Base-by-base conservation (phyloP, 1,284 basidiomycete genomes). In the Sutorius eximius region DNA sequence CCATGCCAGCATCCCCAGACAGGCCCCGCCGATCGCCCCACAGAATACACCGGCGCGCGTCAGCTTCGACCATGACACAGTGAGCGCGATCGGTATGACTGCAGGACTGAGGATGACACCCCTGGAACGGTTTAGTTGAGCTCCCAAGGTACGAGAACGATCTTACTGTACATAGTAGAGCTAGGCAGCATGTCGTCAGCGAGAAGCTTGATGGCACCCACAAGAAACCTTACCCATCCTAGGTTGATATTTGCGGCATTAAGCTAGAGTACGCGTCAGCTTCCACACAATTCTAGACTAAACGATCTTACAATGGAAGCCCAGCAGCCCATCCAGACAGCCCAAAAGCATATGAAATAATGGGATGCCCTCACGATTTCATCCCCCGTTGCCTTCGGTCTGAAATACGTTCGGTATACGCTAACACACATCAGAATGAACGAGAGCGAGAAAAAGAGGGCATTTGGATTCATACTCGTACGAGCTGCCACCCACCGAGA, bases 251-350 rank as follows among this genome's bases (percentile, higher is more conserved):
- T 71, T 20, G 68, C 77, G 56, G 74, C 73, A 51, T 78, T 71
- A 13, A 79, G 70, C 77, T 78, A 59, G 29, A 47, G 32, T n/a
- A 3, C n/a, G 3, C 18, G 27, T 63, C 43, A 56, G 37, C 27
- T 29, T 29, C 49, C 20, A 43, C n/a, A 12, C 18, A 18, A 47
- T 32, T 16, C 27, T 18, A 40, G 37, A 22, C 18, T 3, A 37
- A 24, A 41, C 12, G 18, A 43, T 59, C 72, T 52, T 51, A 78
- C 41, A 51, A 79, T 79, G 7, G 74, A 73, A 13, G 75, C 74
- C 77, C 79, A 79, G 51, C 73, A 75, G 1, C 77, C 84, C 77
- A 88, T 86, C 73, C 83, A 80, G 32, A 88, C 58, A 0, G 81
- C 82, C 78, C 82, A 89, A 45, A 82, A 75, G 52, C 76, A 79